phyloP scores from a whole-genome alignment of 108 stramenopile species.

The Thalassiosira profunda region DNA sequence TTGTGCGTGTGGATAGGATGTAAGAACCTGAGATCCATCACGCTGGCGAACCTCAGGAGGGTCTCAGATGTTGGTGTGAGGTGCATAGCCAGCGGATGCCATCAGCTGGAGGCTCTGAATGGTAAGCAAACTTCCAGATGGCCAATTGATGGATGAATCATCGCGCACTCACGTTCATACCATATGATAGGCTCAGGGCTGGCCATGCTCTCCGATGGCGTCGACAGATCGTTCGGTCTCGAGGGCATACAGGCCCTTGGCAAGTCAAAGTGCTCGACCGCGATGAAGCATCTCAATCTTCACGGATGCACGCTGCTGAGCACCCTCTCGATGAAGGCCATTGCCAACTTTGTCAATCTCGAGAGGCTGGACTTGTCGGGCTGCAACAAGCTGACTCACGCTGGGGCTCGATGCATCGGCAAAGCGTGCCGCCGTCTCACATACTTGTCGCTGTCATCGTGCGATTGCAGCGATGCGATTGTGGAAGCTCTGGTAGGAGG shows the following conservation, averaged over 20 bases:
- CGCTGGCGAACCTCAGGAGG: constrained; percentile 43
- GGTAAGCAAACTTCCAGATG: constrained; percentile 7
- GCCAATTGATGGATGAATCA: background rate
- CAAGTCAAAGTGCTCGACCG: constrained; percentile 16
- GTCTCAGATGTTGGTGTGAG: constrained; percentile 54
- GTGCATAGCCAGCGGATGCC: constrained; percentile 45
- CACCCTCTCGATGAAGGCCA: constrained; percentile 32
- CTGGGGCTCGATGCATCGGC: constrained; percentile 21
- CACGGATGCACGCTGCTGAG: constrained; percentile 49
- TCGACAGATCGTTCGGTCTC: constrained; percentile 48
- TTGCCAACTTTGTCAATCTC: constrained; percentile 25
- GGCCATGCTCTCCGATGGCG: constrained; percentile 58
- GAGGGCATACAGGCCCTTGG: constrained; percentile 58
- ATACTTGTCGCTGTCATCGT: constrained; percentile 41
- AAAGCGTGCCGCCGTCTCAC: constrained; percentile 28
- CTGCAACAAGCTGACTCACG: constrained; percentile 44
- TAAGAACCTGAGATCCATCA: constrained; percentile 32
- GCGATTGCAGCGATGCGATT: constrained; percentile 49
- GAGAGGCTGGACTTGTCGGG: constrained; percentile 50
- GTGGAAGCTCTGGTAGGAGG: constrained; percentile 19
- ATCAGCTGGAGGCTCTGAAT: constrained; percentile 44
- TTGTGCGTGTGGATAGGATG: no score
- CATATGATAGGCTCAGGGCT: constrained; percentile 45
- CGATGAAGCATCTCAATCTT: constrained; percentile 38
- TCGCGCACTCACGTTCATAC: no score